Conservation (phyloP, 1,284 basidiomycete species). For the Melampsora americana region DNA sequence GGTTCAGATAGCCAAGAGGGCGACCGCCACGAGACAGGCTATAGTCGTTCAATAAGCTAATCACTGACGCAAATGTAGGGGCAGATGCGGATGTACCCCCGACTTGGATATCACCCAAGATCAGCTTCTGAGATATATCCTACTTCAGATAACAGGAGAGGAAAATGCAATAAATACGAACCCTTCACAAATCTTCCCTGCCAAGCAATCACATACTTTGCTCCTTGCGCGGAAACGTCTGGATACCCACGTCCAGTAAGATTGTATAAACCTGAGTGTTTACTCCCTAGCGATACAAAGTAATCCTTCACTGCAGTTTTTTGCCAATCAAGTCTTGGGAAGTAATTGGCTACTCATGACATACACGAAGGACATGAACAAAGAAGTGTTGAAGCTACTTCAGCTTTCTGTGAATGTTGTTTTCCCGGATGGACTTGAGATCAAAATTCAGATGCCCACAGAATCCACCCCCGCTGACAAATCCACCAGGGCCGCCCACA, state of each 20-base stretch:
- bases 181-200: constrained; percentile 44
- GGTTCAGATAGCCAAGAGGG: constrained; percentile 60
- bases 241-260: constrained; percentile 51
- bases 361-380: constrained; percentile 19
- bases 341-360: constrained; percentile 46
- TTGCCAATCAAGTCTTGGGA: constrained; percentile 49
- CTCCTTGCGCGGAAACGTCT: constrained; percentile 52
- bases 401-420: not conserved
- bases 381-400: constrained; percentile 46
- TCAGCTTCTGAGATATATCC: not conserved
- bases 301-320: constrained; percentile 47
- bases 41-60: constrained; percentile 63
- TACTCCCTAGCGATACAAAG: constrained; percentile 46
- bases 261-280: constrained; percentile 50
- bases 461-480: constrained; percentile 37
- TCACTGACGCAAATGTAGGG: constrained; percentile 60
- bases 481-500: constrained; percentile 14
- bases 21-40: constrained; percentile 57
- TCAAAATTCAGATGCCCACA: constrained; percentile 19
- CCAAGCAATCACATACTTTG: constrained; percentile 45
- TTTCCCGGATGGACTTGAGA: too few relatives aligned
- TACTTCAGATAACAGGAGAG: not conserved
- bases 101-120: constrained; percentile 48
- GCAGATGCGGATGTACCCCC: constrained; percentile 62
- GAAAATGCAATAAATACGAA: not conserved